A percentile compares a stretch with the other conserved stretches of the same genome.
These are phyloP conservation scores for Fusarium ramigenum DNA, from an alignment of 2,329 filamentous ascomycete species.

Conservation along the genomic window DNA sequence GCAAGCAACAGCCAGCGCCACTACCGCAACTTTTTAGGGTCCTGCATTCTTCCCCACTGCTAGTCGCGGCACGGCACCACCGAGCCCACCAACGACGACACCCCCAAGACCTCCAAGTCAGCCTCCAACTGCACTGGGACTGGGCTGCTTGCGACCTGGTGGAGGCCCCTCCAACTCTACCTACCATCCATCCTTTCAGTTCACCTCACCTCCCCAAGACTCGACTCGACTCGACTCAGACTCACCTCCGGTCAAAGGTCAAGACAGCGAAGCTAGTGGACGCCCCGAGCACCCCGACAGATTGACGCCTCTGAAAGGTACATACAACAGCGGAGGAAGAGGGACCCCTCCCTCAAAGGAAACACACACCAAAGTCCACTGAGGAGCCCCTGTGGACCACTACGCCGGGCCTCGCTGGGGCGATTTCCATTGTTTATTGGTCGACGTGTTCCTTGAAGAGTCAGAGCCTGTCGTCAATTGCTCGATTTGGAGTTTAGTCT, in stretches of 20 bases:
- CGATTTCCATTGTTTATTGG: conserved; percentile 30
- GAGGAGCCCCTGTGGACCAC: conserved; percentile 40
- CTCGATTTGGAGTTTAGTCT: conserved; percentile 35
- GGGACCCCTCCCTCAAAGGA: conserved; percentile 13
- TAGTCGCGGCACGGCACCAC: conserved; percentile 32
- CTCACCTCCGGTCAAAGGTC: conserved; percentile 20
- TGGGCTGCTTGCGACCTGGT: conserved; percentile 1
- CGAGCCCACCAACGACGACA: conserved; percentile 22
- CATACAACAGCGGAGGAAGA: not conserved
- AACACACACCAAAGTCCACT: conserved; percentile 29
- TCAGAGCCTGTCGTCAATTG: conserved; percentile 28
- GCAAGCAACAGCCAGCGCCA: conserved; percentile 13
- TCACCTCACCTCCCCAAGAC: not conserved
- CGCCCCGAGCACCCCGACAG: conserved; percentile 19
- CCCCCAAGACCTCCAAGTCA: conserved; percentile 9
- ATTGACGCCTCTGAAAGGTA: conserved; percentile 27
- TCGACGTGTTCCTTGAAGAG: conserved; percentile 12
- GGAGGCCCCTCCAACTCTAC: not conserved
- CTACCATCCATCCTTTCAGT: not conserved
- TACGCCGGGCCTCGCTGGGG: conserved; percentile 39
- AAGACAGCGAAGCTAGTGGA: conserved; percentile 5
- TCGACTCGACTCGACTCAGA: conserved; percentile 2
- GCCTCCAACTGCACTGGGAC: conserved; percentile 29
- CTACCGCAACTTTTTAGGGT: conserved; percentile 34
- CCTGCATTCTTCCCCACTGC: conserved; percentile 33